phyloP scores from a whole-genome alignment of 441 rosid species.

The Isatis lusitanica region DNA sequence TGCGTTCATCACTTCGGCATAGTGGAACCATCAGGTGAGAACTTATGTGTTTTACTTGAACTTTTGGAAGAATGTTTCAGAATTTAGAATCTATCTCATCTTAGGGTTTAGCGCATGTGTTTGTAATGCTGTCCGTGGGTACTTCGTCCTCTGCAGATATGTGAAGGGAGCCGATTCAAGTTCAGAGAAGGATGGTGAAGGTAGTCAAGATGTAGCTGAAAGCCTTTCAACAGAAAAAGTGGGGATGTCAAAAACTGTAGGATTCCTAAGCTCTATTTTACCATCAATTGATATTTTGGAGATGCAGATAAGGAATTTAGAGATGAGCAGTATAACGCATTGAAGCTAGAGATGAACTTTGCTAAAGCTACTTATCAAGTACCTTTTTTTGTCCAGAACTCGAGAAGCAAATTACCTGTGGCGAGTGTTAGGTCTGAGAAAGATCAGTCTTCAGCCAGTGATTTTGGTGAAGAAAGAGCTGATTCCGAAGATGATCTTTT shows the following conservation, averaged over 20 bases:
- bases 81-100: background rate
- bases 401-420: conserved; percentile 47
- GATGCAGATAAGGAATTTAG: background rate
- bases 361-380: conserved; percentile 28
- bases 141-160: conserved; percentile 48
- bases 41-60: background rate
- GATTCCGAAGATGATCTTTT: conserved; percentile 56
- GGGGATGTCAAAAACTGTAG: conserved; percentile 56
- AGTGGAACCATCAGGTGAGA: conserved; percentile 71
- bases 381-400: conserved; percentile 52
- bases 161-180: conserved; percentile 51
- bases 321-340: conserved; percentile 8
- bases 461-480: conserved; percentile 48
- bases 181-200: conserved; percentile 57
- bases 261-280: conserved; percentile 25
- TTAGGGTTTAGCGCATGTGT: background rate
- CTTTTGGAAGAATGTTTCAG: conserved; percentile 7
- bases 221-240: conserved; percentile 48
- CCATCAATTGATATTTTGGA: background rate
- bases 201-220: conserved; percentile 50
- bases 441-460: conserved; percentile 46
- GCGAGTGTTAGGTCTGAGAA: conserved; percentile 47
- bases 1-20: conserved; percentile 84
- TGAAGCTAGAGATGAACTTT: conserved; percentile 23
- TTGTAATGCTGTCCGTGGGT: conserved; percentile 21